These are phyloP conservation scores for Mallotus japonicus DNA, from an alignment of 441 rosid genomes.

Conservation along the genomic window DNA sequence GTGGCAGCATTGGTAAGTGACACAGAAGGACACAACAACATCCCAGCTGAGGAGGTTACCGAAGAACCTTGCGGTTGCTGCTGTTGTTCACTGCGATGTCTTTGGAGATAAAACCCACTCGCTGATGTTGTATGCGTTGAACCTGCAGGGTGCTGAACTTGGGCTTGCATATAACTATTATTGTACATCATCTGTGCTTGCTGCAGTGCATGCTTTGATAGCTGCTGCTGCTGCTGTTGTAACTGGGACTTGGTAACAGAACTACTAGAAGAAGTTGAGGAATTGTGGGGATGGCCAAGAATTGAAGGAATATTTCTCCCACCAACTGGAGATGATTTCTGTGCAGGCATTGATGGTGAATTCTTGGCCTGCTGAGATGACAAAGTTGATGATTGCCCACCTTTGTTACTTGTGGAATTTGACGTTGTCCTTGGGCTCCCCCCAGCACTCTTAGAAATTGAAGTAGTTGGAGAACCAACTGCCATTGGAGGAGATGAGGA, in stretches of 20 bases:
- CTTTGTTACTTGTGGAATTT: conserved; percentile 59
- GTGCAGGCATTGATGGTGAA: conserved; percentile 47
- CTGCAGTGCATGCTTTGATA: conserved; percentile 57
- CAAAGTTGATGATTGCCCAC: conserved; percentile 60
- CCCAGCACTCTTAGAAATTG: conserved; percentile 77
- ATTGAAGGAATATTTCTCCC: conserved; percentile 62
- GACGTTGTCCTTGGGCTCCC: conserved; percentile 89
- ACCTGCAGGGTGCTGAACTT: conserved; percentile 48
- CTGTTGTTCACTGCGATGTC: conserved; percentile 62
- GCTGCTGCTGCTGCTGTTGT: conserved; percentile 54
- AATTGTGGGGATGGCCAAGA: conserved; percentile 60
- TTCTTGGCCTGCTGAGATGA: conserved; percentile 70
- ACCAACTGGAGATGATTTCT: conserved; percentile 58
- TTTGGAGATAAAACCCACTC: conserved; percentile 58
- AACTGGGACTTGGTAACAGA: conserved; percentile 55
- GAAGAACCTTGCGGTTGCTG: conserved; percentile 43
- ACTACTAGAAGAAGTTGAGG: conserved; percentile 38
- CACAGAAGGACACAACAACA: conserved; percentile 52
- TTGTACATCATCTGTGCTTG: conserved; percentile 56
- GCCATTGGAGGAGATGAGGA: conserved; percentile 62
- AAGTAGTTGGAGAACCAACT: conserved; percentile 81
- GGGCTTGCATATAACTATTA: conserved; percentile 55
- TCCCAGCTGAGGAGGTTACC: conserved; percentile 43
- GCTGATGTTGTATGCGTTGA: conserved; percentile 37
- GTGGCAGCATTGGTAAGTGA: conserved; percentile 38